These are phyloP conservation scores for Euphrasia arctica DNA, from an alignment of 305 asterid species.

Conservation along the genomic window DNA sequence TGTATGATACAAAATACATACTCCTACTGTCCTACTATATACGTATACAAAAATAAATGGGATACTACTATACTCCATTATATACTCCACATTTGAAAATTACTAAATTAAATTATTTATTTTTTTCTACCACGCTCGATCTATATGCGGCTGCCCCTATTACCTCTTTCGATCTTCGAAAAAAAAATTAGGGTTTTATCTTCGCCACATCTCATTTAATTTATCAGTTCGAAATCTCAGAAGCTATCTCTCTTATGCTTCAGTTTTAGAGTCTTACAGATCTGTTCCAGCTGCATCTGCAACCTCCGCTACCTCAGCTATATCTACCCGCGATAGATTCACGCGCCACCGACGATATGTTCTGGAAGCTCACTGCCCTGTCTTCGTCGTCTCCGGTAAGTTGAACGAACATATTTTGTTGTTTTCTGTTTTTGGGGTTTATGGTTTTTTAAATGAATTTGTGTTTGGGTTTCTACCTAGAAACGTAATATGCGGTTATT, in stretches of 20 bases:
- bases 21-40: too few relatives aligned
- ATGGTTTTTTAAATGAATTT: constrained; percentile 10
- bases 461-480: constrained; percentile 20
- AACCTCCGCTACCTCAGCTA: constrained; percentile 6
- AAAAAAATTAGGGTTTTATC: constrained; percentile 42
- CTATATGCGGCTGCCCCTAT: constrained; percentile 34
- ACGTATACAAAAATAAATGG: too few relatives aligned
- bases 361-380: constrained; percentile 92
- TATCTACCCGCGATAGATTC: constrained; percentile 10
- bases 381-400: constrained; percentile 92
- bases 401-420: constrained; percentile 8
- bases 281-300: constrained; percentile 36
- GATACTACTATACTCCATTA: too few relatives aligned
- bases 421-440: constrained; percentile 7
- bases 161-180: constrained; percentile 40
- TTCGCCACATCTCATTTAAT: too few relatives aligned
- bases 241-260: constrained; percentile 17
- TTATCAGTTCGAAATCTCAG: too few relatives aligned
- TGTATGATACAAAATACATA: too few relatives aligned
- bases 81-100: neutral
- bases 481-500: constrained; percentile 20
- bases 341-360: constrained; percentile 48
- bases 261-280: constrained; percentile 48
- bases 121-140: constrained; percentile 33
- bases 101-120: constrained; percentile 8